Percentiles rank a stretch among this genome's conserved stretches.
These are phyloP conservation scores for Penicillium rolfsii DNA, from an alignment of 2,329 filamentous ascomycete genomes.

Conservation along the genomic window DNA sequence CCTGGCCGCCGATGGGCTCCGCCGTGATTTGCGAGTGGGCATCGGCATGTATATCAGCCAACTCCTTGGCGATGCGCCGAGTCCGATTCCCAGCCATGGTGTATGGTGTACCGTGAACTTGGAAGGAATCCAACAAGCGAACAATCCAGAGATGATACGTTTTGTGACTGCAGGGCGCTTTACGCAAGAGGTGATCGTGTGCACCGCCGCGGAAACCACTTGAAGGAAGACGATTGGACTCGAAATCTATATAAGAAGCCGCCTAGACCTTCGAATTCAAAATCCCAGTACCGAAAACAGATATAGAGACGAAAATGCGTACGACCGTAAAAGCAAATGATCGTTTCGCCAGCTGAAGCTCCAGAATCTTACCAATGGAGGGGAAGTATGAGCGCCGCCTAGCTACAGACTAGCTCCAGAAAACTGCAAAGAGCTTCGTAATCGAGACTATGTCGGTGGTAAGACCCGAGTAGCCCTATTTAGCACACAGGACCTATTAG, in stretches of 20 bases:
- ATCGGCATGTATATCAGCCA: constrained; percentile 61
- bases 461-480: not conserved
- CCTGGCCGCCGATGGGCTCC: constrained; percentile 61
- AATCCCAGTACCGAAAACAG: not conserved
- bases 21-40: constrained; percentile 76
- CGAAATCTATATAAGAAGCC: not conserved
- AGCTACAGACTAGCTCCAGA: constrained; percentile 4
- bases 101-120: constrained; percentile 9
- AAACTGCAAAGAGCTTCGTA: not conserved
- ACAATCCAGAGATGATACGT: not conserved
- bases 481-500: not conserved
- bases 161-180: not conserved
- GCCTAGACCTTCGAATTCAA: not conserved
- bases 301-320: not conserved
- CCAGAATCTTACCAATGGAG: constrained; percentile 23
- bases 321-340: not conserved
- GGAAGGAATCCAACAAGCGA: too few species aligned
- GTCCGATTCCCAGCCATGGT: constrained; percentile 60
- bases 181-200: not conserved
- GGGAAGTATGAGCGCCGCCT: constrained; percentile 23
- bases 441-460: not conserved
- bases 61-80: constrained; percentile 57
- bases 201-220: not conserved
- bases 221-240: not conserved
- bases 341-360: not conserved